These are phyloP conservation scores for Pyrus communis DNA, from an alignment of 306 rosid species.

Conservation along the genomic window DNA sequence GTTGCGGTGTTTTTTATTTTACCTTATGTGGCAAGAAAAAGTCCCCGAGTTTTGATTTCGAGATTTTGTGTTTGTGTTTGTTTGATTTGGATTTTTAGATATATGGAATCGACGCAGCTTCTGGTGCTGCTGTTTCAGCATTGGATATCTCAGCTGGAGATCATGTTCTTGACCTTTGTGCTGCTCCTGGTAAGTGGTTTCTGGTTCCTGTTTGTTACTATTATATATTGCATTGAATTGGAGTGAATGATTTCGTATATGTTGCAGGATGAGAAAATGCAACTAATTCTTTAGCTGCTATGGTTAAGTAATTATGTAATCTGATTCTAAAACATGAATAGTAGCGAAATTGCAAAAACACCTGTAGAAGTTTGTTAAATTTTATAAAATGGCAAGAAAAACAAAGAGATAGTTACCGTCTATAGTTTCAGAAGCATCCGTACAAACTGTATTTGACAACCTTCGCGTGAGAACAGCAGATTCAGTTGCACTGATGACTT, in stretches of 20 bases:
- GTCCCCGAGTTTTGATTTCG: background rate
- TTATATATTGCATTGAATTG: background rate
- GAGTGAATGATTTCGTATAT: background rate
- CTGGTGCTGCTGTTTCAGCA: slow-evolving; percentile 92
- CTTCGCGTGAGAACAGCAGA: background rate
- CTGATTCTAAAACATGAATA: background rate
- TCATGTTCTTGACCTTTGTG: slow-evolving; percentile 90
- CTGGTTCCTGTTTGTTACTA: background rate
- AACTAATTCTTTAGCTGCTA: background rate
- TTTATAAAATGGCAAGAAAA: background rate
- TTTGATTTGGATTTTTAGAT: slow-evolving; percentile 34
- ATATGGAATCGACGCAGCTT: slow-evolving; percentile 93
- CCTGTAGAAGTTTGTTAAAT: background rate
- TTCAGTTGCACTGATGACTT: background rate
- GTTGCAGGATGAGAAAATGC: background rate
- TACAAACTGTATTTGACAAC: no score
- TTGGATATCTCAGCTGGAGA: slow-evolving; percentile 62
- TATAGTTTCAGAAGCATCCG: background rate
- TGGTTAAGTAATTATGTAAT: background rate
- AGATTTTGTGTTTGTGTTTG: background rate
- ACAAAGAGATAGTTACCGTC: background rate
- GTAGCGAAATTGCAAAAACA: background rate
- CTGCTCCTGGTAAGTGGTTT: slow-evolving; percentile 70
- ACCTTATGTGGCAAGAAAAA: background rate
- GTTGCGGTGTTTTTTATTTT: background rate